A percentile compares a stretch with the other conserved stretches of the same genome.
These are phyloP conservation scores for Sphagnum magellanicum DNA, from an alignment of 228 moss, liverwort and hornwort genomes.

Conservation along the genomic window DNA sequence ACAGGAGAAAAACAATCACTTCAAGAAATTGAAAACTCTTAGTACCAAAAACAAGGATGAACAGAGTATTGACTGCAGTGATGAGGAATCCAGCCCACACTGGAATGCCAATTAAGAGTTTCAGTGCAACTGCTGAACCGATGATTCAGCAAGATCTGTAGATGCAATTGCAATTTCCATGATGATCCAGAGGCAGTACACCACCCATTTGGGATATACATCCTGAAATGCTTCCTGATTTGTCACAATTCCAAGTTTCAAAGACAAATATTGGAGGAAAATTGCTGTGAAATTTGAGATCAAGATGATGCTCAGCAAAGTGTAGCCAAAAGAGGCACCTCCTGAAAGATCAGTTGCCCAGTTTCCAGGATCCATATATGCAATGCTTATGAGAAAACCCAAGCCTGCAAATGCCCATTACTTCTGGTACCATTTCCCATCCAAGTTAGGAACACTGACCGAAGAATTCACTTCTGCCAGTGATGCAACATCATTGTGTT, in stretches of 20 bases:
- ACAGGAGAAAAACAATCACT: too few relatives aligned
- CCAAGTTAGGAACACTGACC: conserved; percentile 5
- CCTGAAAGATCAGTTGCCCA: conserved; percentile 30
- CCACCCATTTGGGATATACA: too few relatives aligned
- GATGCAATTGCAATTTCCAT: conserved; percentile 11
- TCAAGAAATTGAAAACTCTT: too few relatives aligned
- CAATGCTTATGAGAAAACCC: conserved; percentile 12
- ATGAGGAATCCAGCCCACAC: conserved; percentile 17
- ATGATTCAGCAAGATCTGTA: conserved; percentile 16
- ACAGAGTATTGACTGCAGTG: conserved; percentile 6
- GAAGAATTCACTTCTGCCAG: conserved; percentile 8
- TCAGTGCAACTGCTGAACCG: conserved; percentile 11
- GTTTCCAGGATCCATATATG: conserved; percentile 18
- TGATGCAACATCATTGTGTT: background rate
- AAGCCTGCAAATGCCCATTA: conserved; percentile 6
- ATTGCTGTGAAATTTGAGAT: conserved; percentile 8
- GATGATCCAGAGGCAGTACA: conserved; percentile 9
- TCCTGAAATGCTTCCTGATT: conserved; percentile 7
- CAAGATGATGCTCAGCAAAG: conserved; percentile 6
- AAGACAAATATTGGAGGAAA: conserved; percentile 7
- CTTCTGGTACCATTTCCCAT: conserved; percentile 11
- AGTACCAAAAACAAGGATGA: conserved; percentile 6
- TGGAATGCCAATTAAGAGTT: conserved; percentile 10
- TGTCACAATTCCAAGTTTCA: conserved; percentile 9
- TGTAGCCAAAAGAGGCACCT: conserved; percentile 14